Evolutionary conservation across 495 filamentous ascomycete species (phyloP).

Genomic region (Daldinia decipiens): DNA sequence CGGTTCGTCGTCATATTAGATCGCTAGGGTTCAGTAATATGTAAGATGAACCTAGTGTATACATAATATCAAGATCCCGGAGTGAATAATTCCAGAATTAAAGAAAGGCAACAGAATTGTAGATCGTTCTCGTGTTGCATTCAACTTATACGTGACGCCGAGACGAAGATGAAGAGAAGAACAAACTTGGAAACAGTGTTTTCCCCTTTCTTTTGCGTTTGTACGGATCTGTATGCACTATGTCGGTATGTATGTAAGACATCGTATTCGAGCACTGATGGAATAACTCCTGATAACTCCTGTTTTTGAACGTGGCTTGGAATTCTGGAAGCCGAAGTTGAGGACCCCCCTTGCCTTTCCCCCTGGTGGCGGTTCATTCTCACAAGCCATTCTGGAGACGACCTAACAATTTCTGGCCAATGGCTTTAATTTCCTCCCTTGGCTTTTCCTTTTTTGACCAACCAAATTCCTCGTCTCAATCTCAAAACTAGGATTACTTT

Average conservation of each 20-base stretch:
- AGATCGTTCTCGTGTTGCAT: constrained; percentile 38
- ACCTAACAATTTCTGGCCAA: constrained; percentile 32
- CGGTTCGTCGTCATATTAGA: constrained; percentile 37
- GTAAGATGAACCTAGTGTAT: constrained; percentile 37
- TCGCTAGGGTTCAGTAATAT: constrained; percentile 34
- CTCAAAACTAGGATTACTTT: constrained; percentile 31
- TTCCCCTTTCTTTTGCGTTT: constrained; percentile 18
- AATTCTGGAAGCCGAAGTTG: constrained; percentile 19
- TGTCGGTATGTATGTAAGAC: constrained; percentile 8
- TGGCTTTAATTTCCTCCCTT: constrained; percentile 17
- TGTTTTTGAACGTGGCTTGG: constrained; percentile 44
- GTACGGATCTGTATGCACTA: background rate
- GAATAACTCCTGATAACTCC: constrained; percentile 24
- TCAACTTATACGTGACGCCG: constrained; percentile 17
- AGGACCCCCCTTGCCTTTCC: constrained; percentile 24
- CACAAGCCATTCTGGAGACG: constrained; percentile 16
- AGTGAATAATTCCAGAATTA: constrained; percentile 21
- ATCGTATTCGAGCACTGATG: constrained; percentile 27
- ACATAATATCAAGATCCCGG: constrained; percentile 19
- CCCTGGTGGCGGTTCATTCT: constrained; percentile 8
- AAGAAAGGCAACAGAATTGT: constrained; percentile 40
- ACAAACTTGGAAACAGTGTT: background rate
- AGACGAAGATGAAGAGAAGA: constrained; percentile 5
- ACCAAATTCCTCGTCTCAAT: constrained; percentile 28
- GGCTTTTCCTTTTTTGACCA: constrained; percentile 26